Base-by-base conservation (phyloP, 2,329 filamentous ascomycete genomes). In the Fusarium napiforme region DNA sequence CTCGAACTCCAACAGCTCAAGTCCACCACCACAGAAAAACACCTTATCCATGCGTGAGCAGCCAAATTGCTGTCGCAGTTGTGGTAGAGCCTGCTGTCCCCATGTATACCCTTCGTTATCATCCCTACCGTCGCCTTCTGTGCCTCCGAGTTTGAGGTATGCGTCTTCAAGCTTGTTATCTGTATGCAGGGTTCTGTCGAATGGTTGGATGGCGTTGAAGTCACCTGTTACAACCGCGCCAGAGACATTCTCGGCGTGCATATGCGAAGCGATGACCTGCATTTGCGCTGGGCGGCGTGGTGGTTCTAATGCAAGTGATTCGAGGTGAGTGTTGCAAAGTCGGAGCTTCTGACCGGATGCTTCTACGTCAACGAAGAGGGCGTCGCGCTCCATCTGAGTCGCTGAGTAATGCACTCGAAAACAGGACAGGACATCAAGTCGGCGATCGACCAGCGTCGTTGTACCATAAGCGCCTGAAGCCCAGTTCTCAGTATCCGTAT, bases 251-350 rank as follows among this genome's bases (percentile, higher is more conserved):
- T 78, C 42, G 6, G 79, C 76, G 6, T 83, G 83, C 75, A 90
- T 82, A 64, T 85, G 83, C 50, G 75, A 67, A 1, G 85, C 83
- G 7, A 85, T 83, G 14, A 83, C 72, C 28, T 80, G 75, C 60
- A 90, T 78, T 74, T 90, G 88, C 0, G 79, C 73, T 1, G 86
- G 86, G 1, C 88, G 83, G 23, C 83, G 78, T 1, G 87, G 87
- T 1, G 86, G 87, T 9, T 84, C 77, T 1, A 84, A 79, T 0
- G 83, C 81, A 21, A 90, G 79, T 5, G 86, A 89, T 76, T 90
- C 89, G 7, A 90, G 85, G 74, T 91, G 89, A 1, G 85, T 86
- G 75, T 89, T 89, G 78, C 87, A 88, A 8, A 90, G 74, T 8
- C 88, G 83, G 10, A 90, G 0, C 78, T 78, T 55, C 74, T 78